Base-by-base conservation (phyloP, 2,329 filamentous ascomycete species). In the Ascochyta clinopodiicola region DNA sequence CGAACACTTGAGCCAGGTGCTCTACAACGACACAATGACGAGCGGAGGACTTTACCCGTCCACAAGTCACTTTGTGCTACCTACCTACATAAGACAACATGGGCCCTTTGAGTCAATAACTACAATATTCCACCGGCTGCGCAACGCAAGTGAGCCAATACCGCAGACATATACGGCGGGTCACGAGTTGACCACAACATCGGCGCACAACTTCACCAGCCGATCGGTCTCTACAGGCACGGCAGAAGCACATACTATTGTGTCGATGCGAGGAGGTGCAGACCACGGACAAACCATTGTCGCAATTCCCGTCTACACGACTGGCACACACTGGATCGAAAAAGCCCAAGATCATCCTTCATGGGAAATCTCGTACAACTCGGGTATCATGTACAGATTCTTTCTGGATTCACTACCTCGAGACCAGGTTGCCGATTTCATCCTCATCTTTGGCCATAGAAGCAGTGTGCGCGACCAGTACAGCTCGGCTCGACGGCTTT, bases 1-100 rank as follows among this genome's bases (percentile, higher is more conserved):
- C 21, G 69, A 70, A 47, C 51, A 68, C 44, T 39, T 69, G 48
- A 69, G 64, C 37, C 59, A 54, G n/a, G 61, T 70, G 24, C 57
- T 71, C 4, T 66, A 69, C 31, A 61, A 61, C 24, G 56, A 55
- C 22, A 49, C 57, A 13, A 35, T 54, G 6, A 42, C 53, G 24
- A 17, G 53, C 0, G 35, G 35, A 21, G 27, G 47, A 19, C 35
- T 25, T 6, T 19, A 17, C 24, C 40, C 44, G 10, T 51, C 56
- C 1, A 50, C 53, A 27, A 47, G 44, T 36, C 53, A 44, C 1
- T 63, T 39, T 31, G 36, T 19, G 8, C 27, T 38, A 34, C 22
- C 35, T 12, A 31, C 10, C 9, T 56, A 32, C 38, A 53, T 39
- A 2, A 48, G 38, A 17, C 51, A 55, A 1, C 59, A 60, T n/a